A percentile compares a stretch with the other conserved stretches of the same genome.
Evolutionary conservation across 331 rosid genomes (phyloP).

Genomic region (Acacia pycnantha): DNA sequence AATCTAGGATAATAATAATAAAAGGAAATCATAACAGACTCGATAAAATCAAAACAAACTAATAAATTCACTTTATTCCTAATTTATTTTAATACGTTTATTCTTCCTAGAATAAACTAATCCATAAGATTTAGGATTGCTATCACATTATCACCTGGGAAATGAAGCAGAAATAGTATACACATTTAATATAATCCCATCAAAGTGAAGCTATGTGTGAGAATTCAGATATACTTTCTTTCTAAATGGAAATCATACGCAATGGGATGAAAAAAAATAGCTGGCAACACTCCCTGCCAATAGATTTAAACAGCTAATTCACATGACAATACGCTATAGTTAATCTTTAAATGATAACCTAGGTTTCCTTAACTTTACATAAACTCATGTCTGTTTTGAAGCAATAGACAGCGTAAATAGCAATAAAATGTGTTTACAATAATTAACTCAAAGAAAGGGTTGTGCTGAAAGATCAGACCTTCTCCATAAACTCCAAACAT

Average conservation of each 20-base stretch:
- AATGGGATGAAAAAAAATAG: neutral
- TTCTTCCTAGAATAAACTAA: no score
- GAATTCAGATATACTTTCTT: slow-evolving; percentile 6
- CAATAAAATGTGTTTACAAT: slow-evolving; percentile 1
- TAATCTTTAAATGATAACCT: neutral
- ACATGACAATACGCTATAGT: neutral
- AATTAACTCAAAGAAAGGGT: slow-evolving; percentile 20
- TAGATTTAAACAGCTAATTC: slow-evolving; percentile 3
- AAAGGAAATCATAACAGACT: no score
- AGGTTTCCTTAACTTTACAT: slow-evolving; percentile 7
- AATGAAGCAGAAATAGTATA: slow-evolving; percentile 10
- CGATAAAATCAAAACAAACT: no score
- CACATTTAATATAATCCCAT: slow-evolving; percentile 23
- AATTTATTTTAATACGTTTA: no score
- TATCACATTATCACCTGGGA: neutral
- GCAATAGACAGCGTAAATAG: slow-evolving; percentile 11
- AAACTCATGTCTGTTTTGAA: slow-evolving; percentile 13
- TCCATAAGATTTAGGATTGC: no score
- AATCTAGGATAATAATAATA: no score
- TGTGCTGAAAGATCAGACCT: slow-evolving; percentile 51
- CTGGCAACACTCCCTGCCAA: slow-evolving; percentile 2
- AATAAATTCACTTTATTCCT: no score
- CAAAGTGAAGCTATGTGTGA: neutral
- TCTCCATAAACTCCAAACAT: slow-evolving; percentile 97
- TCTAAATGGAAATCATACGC: slow-evolving; percentile 21